phyloP scores from a whole-genome alignment of 768 basidiomycete species.

The Vararia minispora region DNA sequence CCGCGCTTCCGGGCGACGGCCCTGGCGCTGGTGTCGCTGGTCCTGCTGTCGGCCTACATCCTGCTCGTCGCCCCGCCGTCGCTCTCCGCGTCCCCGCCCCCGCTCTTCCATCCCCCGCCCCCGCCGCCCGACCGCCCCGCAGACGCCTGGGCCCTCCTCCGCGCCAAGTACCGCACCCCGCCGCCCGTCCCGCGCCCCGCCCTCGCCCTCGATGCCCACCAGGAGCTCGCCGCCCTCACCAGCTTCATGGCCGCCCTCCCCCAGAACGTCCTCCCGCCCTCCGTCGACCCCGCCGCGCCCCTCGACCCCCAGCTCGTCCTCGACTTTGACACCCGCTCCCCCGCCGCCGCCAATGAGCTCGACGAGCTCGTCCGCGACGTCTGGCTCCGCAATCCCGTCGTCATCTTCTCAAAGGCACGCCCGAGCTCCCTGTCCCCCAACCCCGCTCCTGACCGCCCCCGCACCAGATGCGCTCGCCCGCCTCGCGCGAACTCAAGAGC shows the following conservation, averaged over 20 bases:
- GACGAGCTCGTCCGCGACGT: slow-evolving; percentile 47
- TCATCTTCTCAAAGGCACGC: slow-evolving; percentile 61
- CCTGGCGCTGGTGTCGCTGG: slow-evolving; percentile 14
- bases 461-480: slow-evolving; percentile 46
- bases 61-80: slow-evolving; percentile 13
- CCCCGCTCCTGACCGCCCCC: slow-evolving; percentile 4
- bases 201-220: slow-evolving; percentile 13
- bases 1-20: slow-evolving; percentile 27
- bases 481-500: slow-evolving; percentile 55
- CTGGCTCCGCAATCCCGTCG: slow-evolving; percentile 65
- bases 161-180: slow-evolving; percentile 26
- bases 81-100: slow-evolving; percentile 32
- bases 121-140: slow-evolving; percentile 25
- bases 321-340: slow-evolving; percentile 69
- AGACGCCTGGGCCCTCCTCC: slow-evolving; percentile 30
- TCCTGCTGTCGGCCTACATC: slow-evolving; percentile 26
- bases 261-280: slow-evolving; percentile 61
- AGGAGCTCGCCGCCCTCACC: neutral
- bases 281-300: slow-evolving; percentile 48
- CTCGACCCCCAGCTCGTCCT: slow-evolving; percentile 76
- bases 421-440: slow-evolving; percentile 1
- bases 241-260: slow-evolving; percentile 59
- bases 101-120: slow-evolving; percentile 38
- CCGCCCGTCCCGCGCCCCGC: slow-evolving; percentile 21
- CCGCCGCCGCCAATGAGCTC: slow-evolving; percentile 51